A percentile compares a stretch with the other conserved stretches of the same genome.
phyloP scores from a whole-genome alignment of 2,329 filamentous ascomycete genomes.

The Colletotrichum sp. region DNA sequence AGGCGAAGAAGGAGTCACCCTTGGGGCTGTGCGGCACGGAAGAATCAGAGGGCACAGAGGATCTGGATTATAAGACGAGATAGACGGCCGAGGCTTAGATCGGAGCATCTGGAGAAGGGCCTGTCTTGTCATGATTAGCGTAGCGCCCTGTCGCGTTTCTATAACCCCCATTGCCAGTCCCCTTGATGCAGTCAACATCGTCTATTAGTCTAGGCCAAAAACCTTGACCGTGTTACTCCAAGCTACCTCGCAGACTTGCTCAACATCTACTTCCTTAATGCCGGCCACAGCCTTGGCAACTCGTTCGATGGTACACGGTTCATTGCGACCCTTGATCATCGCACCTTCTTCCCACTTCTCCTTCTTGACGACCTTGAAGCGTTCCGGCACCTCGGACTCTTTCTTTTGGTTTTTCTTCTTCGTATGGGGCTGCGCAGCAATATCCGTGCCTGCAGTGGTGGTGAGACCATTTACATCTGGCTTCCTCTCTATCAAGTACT shows the following conservation, averaged over 20 bases:
- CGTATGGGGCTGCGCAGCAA: conserved; percentile 30
- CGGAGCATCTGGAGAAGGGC: neutral
- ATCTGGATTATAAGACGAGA: conserved; percentile 50
- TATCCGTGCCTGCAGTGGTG: conserved; percentile 16
- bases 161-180: conserved; percentile 2
- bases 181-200: conserved; percentile 18
- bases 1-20: conserved; percentile 81
- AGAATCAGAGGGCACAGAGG: conserved; percentile 65
- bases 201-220: conserved; percentile 70
- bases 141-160: neutral
- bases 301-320: conserved; percentile 84
- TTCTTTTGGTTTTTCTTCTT: conserved; percentile 61
- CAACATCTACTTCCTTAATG: conserved; percentile 79
- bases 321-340: conserved; percentile 95
- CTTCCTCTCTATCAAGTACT: conserved; percentile 61
- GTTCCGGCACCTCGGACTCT: conserved; percentile 69
- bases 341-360: conserved; percentile 88
- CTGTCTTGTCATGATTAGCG: neutral
- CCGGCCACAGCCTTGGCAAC: conserved; percentile 89
- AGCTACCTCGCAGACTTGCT: conserved; percentile 85
- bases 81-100: neutral
- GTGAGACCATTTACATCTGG: conserved; percentile 27
- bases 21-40: conserved; percentile 71
- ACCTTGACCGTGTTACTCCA: conserved; percentile 84
- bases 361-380: conserved; percentile 90